phyloP scores from a whole-genome alignment of 306 rosid species.

The Luffa acutangula region DNA sequence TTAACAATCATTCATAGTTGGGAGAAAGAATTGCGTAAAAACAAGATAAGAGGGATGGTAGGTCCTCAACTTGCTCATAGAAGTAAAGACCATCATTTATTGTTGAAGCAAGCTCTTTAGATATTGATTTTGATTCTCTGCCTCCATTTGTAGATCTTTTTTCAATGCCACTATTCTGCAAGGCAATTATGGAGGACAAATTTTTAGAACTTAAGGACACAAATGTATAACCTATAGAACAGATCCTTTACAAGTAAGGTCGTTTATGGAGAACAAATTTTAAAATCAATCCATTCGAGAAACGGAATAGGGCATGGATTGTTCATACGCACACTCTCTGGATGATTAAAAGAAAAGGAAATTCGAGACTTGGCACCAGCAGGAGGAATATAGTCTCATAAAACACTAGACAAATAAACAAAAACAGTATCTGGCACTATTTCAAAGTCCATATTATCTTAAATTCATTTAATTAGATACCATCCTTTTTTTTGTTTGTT shows the following conservation, averaged over 20 bases:
- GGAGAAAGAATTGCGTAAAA: neutral
- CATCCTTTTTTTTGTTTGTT: no score
- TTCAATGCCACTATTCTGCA: slow-evolving; percentile 50
- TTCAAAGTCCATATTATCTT: neutral
- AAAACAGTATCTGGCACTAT: neutral
- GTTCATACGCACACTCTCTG: neutral
- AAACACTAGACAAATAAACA: neutral
- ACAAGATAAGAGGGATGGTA: slow-evolving; percentile 5
- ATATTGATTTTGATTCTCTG: slow-evolving; percentile 57
- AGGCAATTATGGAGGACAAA: neutral
- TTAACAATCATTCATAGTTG: neutral
- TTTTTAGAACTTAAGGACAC: neutral
- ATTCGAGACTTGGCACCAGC: neutral
- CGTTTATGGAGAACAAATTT: no score
- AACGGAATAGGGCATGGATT: neutral
- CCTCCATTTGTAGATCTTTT: slow-evolving; percentile 31
- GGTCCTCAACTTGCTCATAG: slow-evolving; percentile 72
- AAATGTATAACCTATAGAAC: no score
- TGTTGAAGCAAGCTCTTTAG: slow-evolving; percentile 78
- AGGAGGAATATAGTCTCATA: neutral
- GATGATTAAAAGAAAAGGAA: neutral
- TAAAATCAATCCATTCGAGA: neutral
- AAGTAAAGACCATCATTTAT: slow-evolving; percentile 90
- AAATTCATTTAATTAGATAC: neutral
- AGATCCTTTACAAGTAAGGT: no score